phyloP scores from a whole-genome alignment of 1,284 basidiomycete species.

The Irpex rosettiformis region DNA sequence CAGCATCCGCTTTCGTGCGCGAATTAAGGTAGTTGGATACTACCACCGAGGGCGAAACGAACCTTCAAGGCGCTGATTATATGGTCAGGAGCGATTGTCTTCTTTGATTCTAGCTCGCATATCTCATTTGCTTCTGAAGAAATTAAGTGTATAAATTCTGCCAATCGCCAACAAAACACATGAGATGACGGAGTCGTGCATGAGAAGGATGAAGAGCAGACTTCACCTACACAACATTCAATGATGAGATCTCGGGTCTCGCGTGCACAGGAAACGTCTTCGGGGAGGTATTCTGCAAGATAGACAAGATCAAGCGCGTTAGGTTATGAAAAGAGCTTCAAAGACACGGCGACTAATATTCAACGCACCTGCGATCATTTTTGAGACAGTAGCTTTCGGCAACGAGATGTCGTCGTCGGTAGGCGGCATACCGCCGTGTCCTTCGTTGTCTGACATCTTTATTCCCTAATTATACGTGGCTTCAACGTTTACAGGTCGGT shows the following conservation, averaged over 20 bases:
- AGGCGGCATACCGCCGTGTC: conserved; percentile 56
- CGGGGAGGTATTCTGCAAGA: conserved; percentile 92
- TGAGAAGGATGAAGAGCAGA: background rate
- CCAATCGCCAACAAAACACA: conserved; percentile 1
- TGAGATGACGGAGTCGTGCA: background rate
- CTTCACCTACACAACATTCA: conserved; percentile 96
- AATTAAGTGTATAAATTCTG: conserved; percentile 98
- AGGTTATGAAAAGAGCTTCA: background rate
- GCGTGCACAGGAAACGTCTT: conserved; percentile 89
- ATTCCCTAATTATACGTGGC: no score
- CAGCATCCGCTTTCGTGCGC: no score
- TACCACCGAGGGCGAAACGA: conserved; percentile 17
- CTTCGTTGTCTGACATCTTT: conserved; percentile 87
- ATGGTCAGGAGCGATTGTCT: conserved; percentile 98
- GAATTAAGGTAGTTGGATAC: no score
- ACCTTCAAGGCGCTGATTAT: conserved; percentile 92
- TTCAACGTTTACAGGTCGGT: no score
- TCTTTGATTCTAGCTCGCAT: conserved; percentile 98
- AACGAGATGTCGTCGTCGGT: conserved; percentile 91
- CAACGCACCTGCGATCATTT: conserved; percentile 86
- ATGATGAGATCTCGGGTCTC: conserved; percentile 96
- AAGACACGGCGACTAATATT: conserved; percentile 1
- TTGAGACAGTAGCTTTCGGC: conserved; percentile 96
- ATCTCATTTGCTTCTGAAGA: conserved; percentile 98
- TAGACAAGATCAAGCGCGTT: conserved; percentile 7